phyloP scores from a whole-genome alignment of 1,139 yeast genomes.

The Ogataea hybrid region DNA sequence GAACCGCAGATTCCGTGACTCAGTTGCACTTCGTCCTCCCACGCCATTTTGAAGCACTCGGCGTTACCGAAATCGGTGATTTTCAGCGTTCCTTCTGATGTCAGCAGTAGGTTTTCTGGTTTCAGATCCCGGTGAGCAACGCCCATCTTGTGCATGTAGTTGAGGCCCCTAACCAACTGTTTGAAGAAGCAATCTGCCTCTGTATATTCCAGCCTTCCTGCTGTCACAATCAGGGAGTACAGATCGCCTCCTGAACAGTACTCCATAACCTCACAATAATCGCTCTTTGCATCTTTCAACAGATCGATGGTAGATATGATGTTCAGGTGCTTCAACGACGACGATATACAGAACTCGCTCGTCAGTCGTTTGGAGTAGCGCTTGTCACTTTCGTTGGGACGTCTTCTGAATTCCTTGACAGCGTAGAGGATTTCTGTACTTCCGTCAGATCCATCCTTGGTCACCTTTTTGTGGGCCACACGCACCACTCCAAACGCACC shows the following conservation, averaged over 20 bases:
- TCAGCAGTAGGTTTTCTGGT: slow-evolving; percentile 85
- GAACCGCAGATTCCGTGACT: slow-evolving; percentile 86
- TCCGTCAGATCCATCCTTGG: slow-evolving; percentile 7
- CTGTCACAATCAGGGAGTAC: slow-evolving; percentile 78
- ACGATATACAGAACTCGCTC: slow-evolving; percentile 82
- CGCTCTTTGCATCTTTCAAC: slow-evolving; percentile 87
- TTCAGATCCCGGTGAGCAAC: slow-evolving; percentile 93
- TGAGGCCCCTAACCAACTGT: slow-evolving; percentile 86
- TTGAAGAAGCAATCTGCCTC: slow-evolving; percentile 97
- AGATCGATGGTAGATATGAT: slow-evolving; percentile 86
- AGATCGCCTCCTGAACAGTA: slow-evolving; percentile 95
- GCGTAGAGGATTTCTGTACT: slow-evolving; percentile 59
- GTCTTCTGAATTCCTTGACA: slow-evolving; percentile 73
- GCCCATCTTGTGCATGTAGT: slow-evolving; percentile 96
- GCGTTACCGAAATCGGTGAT: slow-evolving; percentile 96
- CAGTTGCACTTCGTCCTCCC: slow-evolving; percentile 86
- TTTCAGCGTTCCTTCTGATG: slow-evolving; percentile 76
- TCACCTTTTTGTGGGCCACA: slow-evolving; percentile 53
- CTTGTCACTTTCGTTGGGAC: slow-evolving; percentile 53
- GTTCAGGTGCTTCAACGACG: slow-evolving; percentile 74
- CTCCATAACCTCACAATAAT: slow-evolving; percentile 96
- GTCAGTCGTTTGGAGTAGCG: slow-evolving; percentile 71
- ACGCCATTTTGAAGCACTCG: slow-evolving; percentile 94
- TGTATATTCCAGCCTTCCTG: slow-evolving; percentile 76
- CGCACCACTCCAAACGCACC: slow-evolving; percentile 88